phyloP scores from a whole-genome alignment of 768 basidiomycete species.

The Tylopilus intermedius region DNA sequence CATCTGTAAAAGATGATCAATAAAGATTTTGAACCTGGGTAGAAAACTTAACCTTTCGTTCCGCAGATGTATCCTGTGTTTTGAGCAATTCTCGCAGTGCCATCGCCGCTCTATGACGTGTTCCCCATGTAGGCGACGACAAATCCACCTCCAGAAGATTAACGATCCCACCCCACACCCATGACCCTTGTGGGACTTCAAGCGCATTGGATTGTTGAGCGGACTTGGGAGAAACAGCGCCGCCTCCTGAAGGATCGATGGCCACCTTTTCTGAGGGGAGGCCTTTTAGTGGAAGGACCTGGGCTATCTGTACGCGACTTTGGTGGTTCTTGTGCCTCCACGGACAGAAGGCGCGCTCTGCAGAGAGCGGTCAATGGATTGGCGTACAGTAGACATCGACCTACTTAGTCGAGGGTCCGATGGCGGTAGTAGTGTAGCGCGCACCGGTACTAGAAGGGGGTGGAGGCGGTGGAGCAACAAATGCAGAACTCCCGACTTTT shows the following conservation, averaged over 20 bases:
- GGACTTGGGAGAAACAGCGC: conserved; percentile 74
- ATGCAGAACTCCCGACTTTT: conserved; percentile 78
- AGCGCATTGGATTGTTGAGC: conserved; percentile 74
- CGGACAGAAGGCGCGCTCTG: conserved; percentile 70
- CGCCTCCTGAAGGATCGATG: conserved; percentile 79
- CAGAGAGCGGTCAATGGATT: background rate
- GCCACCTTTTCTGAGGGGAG: too few relatives aligned
- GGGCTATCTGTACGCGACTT: conserved; percentile 60
- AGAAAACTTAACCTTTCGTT: conserved; percentile 53
- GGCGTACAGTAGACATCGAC: conserved; percentile 15
- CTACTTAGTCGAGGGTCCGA: conserved; percentile 58
- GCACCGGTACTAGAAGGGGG: conserved; percentile 55
- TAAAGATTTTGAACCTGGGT: background rate
- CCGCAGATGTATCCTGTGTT: conserved; percentile 74
- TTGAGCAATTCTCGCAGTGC: conserved; percentile 86
- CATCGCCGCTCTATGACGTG: conserved; percentile 89
- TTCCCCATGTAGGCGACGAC: conserved; percentile 86
- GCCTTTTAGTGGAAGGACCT: conserved; percentile 36
- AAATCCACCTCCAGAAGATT: conserved; percentile 78
- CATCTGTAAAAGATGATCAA: conserved; percentile 38
- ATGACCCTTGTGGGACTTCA: conserved; percentile 66
- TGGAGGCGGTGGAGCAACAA: conserved; percentile 63
- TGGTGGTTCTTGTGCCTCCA: conserved; percentile 50
- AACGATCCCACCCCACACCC: conserved; percentile 85
- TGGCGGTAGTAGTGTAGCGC: conserved; percentile 57